These are phyloP conservation scores for Fusarium penzigii DNA, from an alignment of 2,329 filamentous ascomycete species.

Conservation along the genomic window DNA sequence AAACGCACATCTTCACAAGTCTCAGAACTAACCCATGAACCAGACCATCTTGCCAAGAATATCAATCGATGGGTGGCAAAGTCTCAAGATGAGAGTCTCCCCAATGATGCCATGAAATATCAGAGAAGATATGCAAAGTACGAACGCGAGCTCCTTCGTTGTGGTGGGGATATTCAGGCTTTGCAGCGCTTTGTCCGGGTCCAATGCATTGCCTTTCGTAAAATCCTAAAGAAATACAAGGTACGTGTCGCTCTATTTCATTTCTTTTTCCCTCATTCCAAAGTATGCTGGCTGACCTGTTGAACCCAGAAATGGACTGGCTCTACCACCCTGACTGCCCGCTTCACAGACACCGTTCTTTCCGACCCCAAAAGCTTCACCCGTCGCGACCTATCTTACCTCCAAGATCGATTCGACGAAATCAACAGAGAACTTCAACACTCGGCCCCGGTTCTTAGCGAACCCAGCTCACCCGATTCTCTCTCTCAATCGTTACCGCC, in stretches of 20 bases:
- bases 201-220: conserved; percentile 75
- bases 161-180: conserved; percentile 70
- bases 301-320: conserved; percentile 78
- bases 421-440: conserved; percentile 49
- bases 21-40: conserved; percentile 23
- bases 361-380: conserved; percentile 71
- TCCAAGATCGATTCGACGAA: conserved; percentile 53
- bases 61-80: conserved; percentile 50
- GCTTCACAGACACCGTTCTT: conserved; percentile 68
- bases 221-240: conserved; percentile 83
- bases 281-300: too few relatives aligned
- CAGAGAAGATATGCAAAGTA: conserved; percentile 56
- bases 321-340: conserved; percentile 62
- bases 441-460: conserved; percentile 43
- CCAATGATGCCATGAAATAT: conserved; percentile 43
- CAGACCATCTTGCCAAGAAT: conserved; percentile 51
- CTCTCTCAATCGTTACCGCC: conserved; percentile 16
- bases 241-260: too few relatives aligned
- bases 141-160: conserved; percentile 53
- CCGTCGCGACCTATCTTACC: conserved; percentile 60
- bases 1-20: conserved; percentile 16
- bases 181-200: conserved; percentile 72
- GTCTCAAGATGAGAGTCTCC: conserved; percentile 27
- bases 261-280: too few relatives aligned
- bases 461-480: conserved; percentile 41